Conservation (phyloP, 2,329 filamentous ascomycete genomes). For the Fusarium chuoi region DNA sequence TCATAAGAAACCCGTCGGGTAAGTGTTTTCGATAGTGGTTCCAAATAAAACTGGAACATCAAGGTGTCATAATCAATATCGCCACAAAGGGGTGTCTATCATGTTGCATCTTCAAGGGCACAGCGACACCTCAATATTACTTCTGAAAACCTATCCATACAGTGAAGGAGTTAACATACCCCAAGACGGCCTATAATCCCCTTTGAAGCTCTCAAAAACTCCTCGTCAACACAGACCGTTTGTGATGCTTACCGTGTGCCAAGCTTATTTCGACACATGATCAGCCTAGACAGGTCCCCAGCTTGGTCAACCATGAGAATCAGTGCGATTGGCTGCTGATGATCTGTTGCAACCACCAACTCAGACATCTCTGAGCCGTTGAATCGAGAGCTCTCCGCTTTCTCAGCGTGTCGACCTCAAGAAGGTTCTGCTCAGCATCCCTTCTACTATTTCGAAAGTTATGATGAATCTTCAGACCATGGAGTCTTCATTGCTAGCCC, state of each 20-base stretch:
- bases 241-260: conserved; percentile 22
- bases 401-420: conserved; percentile 7
- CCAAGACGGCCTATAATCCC: neutral
- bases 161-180: neutral
- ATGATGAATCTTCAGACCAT: conserved; percentile 21
- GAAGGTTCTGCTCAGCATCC: conserved; percentile 8
- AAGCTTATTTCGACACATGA: conserved; percentile 36
- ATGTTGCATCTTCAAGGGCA: neutral
- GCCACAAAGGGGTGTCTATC: conserved; percentile 19
- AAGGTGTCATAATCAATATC: conserved; percentile 17
- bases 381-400: conserved; percentile 27
- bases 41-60: conserved; percentile 27
- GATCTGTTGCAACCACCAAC: conserved; percentile 32
- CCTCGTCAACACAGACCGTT: conserved; percentile 1
- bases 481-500: neutral
- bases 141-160: neutral
- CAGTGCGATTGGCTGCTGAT: conserved; percentile 37
- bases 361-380: conserved; percentile 31
- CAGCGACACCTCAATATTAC: neutral
- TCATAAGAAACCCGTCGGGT: neutral
- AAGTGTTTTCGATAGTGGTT: neutral
- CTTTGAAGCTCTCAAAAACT: neutral
- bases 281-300: conserved; percentile 31
- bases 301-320: conserved; percentile 32
- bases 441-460: neutral